Evolutionary conservation across 129 eudicot species (phyloP).

Genomic region (Artemisia argyi): DNA sequence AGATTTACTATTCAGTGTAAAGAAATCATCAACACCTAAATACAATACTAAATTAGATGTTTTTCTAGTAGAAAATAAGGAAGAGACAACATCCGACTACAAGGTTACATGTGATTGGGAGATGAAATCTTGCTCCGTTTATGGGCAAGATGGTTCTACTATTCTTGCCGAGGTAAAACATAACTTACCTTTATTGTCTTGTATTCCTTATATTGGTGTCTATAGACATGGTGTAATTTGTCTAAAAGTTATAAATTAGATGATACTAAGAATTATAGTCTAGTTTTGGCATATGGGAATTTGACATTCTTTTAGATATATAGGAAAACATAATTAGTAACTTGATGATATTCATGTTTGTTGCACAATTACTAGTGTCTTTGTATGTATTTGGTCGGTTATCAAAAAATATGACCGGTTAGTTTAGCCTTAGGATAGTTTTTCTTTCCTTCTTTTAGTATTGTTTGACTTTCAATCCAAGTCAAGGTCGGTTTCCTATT

Average conservation of each 20-base stretch:
- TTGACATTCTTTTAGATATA: background rate
- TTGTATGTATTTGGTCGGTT: too few relatives aligned
- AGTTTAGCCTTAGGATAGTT: too few relatives aligned
- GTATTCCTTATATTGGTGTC: background rate
- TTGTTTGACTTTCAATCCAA: too few relatives aligned
- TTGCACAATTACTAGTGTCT: too few relatives aligned
- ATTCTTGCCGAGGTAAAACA: constrained; percentile 36
- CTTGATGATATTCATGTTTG: too few relatives aligned
- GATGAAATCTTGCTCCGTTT: constrained; percentile 40
- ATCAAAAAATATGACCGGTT: too few relatives aligned
- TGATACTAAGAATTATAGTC: background rate
- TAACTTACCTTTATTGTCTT: background rate
- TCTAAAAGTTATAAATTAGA: background rate
- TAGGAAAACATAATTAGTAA: background rate
- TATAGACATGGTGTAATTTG: background rate
- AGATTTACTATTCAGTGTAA: constrained; percentile 43
- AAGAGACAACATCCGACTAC: constrained; percentile 32
- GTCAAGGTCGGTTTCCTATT: too few relatives aligned
- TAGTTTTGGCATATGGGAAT: background rate
- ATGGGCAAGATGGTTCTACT: constrained; percentile 32
- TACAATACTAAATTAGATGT: constrained; percentile 36
- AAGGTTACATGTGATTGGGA: constrained; percentile 41
- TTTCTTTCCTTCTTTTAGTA: too few relatives aligned
- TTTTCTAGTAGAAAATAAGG: constrained; percentile 34
- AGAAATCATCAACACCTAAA: constrained; percentile 29